Percentiles rank a stretch among this genome's conserved stretches.
Evolutionary conservation across 345 rosid species (phyloP).

Genomic region (Pistacia atlantica): DNA sequence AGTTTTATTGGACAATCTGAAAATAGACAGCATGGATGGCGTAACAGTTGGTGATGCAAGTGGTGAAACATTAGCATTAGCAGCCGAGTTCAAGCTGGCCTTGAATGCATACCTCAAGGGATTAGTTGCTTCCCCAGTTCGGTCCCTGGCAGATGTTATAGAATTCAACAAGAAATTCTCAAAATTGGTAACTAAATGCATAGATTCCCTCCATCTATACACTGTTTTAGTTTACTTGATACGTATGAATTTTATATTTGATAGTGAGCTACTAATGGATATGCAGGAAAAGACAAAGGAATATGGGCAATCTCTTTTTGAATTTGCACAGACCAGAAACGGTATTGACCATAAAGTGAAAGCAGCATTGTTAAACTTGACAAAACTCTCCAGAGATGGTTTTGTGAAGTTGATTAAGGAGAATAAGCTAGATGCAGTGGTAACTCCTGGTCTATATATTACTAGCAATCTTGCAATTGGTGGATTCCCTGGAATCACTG

Average conservation of each 20-base stretch:
- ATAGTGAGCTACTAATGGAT: neutral
- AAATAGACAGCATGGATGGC: conserved; percentile 9
- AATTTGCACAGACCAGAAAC: conserved; percentile 25
- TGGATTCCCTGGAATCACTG: conserved; percentile 41
- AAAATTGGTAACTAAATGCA: conserved; percentile 22
- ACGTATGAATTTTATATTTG: neutral
- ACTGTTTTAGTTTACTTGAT: neutral
- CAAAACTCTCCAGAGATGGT: conserved; percentile 17
- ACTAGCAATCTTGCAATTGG: conserved; percentile 29
- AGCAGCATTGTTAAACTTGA: conserved; percentile 22
- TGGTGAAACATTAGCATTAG: conserved; percentile 18
- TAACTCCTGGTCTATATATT: neutral
- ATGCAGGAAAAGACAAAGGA: conserved; percentile 38
- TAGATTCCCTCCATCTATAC: too few relatives aligned
- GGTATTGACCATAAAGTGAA: conserved; percentile 26
- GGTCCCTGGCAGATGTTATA: conserved; percentile 37
- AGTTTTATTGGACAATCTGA: conserved; percentile 29
- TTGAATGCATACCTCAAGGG: conserved; percentile 27
- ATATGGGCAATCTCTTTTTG: conserved; percentile 27
- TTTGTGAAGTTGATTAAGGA: conserved; percentile 30
- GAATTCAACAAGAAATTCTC: conserved; percentile 35
- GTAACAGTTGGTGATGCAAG: neutral
- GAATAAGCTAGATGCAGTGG: conserved; percentile 38
- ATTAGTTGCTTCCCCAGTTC: conserved; percentile 42
- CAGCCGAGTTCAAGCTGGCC: conserved; percentile 38